A percentile compares a stretch with the other conserved stretches of the same genome.
Conservation (phyloP, 73 alveolate species). For the Paramecium caudatum region DNA sequence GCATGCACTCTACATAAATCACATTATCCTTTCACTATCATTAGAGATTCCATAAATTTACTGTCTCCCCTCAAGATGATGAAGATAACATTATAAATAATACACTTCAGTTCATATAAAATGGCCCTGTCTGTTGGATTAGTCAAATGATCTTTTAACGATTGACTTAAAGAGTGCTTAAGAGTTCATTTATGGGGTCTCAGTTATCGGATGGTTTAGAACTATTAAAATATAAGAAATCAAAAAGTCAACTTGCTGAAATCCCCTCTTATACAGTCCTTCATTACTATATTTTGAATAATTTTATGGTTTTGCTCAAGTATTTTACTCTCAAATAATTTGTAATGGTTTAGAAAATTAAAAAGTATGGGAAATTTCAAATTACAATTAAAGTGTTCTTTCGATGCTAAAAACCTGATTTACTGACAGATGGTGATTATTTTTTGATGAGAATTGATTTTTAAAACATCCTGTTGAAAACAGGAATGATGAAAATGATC, state of each 20-base stretch:
- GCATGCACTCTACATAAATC: neutral
- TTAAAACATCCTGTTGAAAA: neutral
- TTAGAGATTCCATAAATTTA: neutral
- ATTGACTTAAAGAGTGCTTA: neutral
- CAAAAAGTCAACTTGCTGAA: slow-evolving; percentile 32
- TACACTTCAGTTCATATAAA: neutral
- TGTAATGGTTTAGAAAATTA: slow-evolving; percentile 5
- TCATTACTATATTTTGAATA: slow-evolving; percentile 25
- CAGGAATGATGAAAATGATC: slow-evolving; percentile 64
- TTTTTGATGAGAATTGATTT: slow-evolving; percentile 51
- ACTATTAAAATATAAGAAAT: slow-evolving; percentile 29
- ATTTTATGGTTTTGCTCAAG: neutral
- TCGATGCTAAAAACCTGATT: slow-evolving; percentile 12
- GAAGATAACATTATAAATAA: neutral
- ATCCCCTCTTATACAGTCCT: slow-evolving; percentile 35
- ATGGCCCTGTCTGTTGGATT: slow-evolving; percentile 19
- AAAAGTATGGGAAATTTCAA: slow-evolving; percentile 36
- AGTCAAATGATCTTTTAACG: neutral
- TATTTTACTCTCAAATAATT: slow-evolving; percentile 50
- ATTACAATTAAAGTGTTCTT: slow-evolving; percentile 49
- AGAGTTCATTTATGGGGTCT: neutral
- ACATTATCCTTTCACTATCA: neutral
- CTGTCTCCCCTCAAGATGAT: slow-evolving; percentile 14
- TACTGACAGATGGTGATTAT: neutral
- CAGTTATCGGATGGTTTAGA: slow-evolving; percentile 47